Base-by-base conservation (phyloP, 2,329 filamentous ascomycete species). In the Alternaria arborescens region DNA sequence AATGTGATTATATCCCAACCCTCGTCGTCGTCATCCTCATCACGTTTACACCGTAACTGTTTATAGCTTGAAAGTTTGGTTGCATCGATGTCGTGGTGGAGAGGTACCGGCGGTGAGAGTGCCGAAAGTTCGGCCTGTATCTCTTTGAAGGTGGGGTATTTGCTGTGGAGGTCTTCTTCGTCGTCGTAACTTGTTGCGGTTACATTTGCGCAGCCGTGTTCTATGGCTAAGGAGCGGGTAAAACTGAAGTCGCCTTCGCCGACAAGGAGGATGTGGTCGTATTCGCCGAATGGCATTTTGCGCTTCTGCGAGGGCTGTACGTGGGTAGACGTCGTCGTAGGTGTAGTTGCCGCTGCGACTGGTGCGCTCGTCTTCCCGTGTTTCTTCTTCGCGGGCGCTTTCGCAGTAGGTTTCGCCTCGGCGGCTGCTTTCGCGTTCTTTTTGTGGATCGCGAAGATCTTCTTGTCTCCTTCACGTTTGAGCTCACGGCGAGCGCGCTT, bases 201-300 rank as follows among this genome's bases (percentile, higher is more conserved):
- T 6, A 94, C 77, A 71, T 88, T 83, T 61, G 81, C 84, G 80
- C 88, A 92, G 66, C 82, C 84, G 79, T 93, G 90, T 71, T 90
- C 83, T 54, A 84, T 78, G 53, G 90, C 83, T 2, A 94, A 83
- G 2, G 87, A 89, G 28, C 85, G 85, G 12, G 91, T 86, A 76
- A 93, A 94, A 75, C 90, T 93, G 73, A 95, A 87, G 78, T 96
- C 92, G 66, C 82, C 92, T 75, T 95, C 92, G 71, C 92, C 92
- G 52, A 94, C 80, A 3, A 94, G 86, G 7, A 95, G 87, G 64
- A 94, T 92, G 69, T 85, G 81, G 67, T 93, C 87, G 69, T 85
- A 80, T 40, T 85, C 80, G 24, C 83, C 77, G 78, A 94, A 94
- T 16, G 91, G 91, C 22, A 94, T 88, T 48, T 48, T 28, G 34